A percentile compares a stretch with the other conserved stretches of the same genome.
Evolutionary conservation across 805 yeast genomes (phyloP).

Genomic region (Maudiozyma saulgeensis): DNA sequence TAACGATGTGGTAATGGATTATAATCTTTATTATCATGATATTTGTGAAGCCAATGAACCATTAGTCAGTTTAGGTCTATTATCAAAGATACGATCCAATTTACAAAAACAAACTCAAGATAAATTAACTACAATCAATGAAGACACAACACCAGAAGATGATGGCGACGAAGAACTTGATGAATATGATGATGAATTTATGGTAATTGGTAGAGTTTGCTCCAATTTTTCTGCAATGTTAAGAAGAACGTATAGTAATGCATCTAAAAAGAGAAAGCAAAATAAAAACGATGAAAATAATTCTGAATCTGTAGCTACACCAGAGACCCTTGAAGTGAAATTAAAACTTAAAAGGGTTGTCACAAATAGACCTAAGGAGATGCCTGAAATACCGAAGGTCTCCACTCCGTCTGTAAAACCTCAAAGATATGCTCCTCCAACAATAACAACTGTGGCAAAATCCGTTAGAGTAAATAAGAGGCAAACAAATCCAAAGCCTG

Average conservation of each 20-base stretch:
- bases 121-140: background rate
- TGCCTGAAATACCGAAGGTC: background rate
- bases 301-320: background rate
- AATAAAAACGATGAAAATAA: background rate
- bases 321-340: constrained; percentile 28
- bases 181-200: constrained; percentile 13
- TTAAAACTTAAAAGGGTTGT: constrained; percentile 24
- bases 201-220: constrained; percentile 29
- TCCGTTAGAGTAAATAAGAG: constrained; percentile 11
- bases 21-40: constrained; percentile 28
- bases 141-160: constrained; percentile 2
- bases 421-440: background rate
- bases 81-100: constrained; percentile 24
- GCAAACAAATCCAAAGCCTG: constrained; percentile 35
- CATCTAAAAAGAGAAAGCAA: constrained; percentile 9
- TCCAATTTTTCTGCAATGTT: constrained; percentile 28
- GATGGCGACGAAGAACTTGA: constrained; percentile 12
- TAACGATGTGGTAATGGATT: constrained; percentile 14
- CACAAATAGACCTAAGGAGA: constrained; percentile 1
- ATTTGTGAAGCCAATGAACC: constrained; percentile 30
- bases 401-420: background rate
- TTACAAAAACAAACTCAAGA: constrained; percentile 1
- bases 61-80: constrained; percentile 27
- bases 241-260: constrained; percentile 19
- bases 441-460: background rate